A percentile compares a stretch with the other conserved stretches of the same genome.
Evolutionary conservation across 345 rosid species (phyloP).

Genomic region (Hibiscus syriacus): DNA sequence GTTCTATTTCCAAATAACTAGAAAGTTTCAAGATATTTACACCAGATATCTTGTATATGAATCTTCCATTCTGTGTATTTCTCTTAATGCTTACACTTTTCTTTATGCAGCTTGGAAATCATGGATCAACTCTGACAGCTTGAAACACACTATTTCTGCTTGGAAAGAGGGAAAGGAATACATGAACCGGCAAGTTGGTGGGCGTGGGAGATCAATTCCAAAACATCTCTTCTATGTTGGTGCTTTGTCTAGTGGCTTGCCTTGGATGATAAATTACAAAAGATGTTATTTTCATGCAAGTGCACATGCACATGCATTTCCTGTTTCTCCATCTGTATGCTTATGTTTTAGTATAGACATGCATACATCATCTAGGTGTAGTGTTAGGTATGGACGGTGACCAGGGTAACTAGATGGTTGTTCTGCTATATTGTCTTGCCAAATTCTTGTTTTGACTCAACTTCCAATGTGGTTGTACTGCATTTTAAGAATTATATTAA

Average conservation of each 20-base stretch:
- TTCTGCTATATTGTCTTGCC: neutral
- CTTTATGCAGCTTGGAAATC: constrained; percentile 54
- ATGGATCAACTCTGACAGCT: constrained; percentile 76
- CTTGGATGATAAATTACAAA: neutral
- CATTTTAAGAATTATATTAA: neutral
- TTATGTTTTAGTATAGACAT: neutral
- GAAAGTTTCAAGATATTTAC: neutral
- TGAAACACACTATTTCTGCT: constrained; percentile 82
- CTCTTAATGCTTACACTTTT: neutral
- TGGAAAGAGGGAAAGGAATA: constrained; percentile 88
- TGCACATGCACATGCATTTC: neutral
- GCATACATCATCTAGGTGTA: neutral
- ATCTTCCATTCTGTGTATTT: neutral
- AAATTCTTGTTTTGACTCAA: neutral
- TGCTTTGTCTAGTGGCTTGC: neutral
- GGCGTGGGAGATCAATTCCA: constrained; percentile 32
- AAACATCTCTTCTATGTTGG: neutral
- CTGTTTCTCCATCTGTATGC: neutral
- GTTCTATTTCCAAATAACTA: neutral
- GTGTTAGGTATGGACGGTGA: neutral
- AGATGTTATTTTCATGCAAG: neutral
- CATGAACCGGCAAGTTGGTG: constrained; percentile 63
- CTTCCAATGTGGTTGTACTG: neutral
- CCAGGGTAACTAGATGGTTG: neutral
- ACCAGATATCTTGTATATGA: neutral